Conservation (phyloP, 768 basidiomycete species). For the Guyanaporus albipodus region DNA sequence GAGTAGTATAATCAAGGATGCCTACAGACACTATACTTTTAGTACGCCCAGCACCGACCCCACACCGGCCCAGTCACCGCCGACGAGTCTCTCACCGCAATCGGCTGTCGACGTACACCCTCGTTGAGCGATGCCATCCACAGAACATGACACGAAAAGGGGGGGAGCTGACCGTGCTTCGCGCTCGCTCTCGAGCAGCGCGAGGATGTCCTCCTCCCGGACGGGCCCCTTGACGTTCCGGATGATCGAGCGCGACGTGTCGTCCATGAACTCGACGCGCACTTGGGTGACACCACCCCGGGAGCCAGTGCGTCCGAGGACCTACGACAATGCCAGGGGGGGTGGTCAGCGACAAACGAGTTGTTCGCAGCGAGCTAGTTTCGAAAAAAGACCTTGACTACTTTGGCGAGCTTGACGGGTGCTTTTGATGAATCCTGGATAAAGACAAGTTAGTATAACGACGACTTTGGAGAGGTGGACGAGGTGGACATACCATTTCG, state of each 20-base stretch:
- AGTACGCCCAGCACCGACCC: no score
- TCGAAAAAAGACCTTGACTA: slow-evolving; percentile 78
- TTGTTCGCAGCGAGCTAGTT: background rate
- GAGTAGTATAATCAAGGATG: no score
- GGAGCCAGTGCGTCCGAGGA: slow-evolving; percentile 97
- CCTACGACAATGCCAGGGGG: slow-evolving; percentile 41
- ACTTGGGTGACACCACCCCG: slow-evolving; percentile 99
- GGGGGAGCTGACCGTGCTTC: slow-evolving; percentile 82
- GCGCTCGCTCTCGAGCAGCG: slow-evolving; percentile 95
- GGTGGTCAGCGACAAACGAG: background rate
- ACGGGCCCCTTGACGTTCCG: slow-evolving; percentile 99
- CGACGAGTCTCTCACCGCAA: slow-evolving; percentile 24
- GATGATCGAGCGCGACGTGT: slow-evolving; percentile 92
- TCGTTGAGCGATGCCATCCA: background rate
- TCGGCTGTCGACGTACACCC: slow-evolving; percentile 9
- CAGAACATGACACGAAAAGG: background rate
- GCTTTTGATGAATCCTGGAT: slow-evolving; percentile 84
- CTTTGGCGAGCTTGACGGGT: slow-evolving; percentile 96
- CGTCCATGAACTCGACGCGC: slow-evolving; percentile 99
- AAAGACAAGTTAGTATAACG: background rate
- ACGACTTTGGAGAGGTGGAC: background rate
- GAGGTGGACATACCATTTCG: slow-evolving; percentile 22
- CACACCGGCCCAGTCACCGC: no score
- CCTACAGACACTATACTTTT: no score
- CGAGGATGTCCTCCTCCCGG: slow-evolving; percentile 92